Evolutionary conservation across 2,329 filamentous ascomycete genomes (phyloP).

Genomic region (Colletotrichum tamarilloi): DNA sequence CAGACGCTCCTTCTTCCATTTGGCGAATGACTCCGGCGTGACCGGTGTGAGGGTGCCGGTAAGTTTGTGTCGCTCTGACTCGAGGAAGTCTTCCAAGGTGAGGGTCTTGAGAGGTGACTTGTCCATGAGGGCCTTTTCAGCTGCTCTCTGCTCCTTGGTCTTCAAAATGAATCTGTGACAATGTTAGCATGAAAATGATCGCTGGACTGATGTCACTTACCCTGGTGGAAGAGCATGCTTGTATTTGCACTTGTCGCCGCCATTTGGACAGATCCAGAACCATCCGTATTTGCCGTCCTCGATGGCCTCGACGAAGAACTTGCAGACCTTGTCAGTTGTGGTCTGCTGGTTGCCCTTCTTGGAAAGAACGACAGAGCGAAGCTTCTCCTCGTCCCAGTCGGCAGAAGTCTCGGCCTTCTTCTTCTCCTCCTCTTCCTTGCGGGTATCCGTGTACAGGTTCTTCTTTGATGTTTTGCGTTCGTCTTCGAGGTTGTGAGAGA

Average conservation of each 20-base stretch:
- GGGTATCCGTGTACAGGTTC: slow-evolving; percentile 87
- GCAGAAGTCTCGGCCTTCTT: slow-evolving; percentile 95
- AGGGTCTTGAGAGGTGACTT: slow-evolving; percentile 95
- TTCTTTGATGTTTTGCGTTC: slow-evolving; percentile 95
- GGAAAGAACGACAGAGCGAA: slow-evolving; percentile 88
- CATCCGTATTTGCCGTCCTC: slow-evolving; percentile 99
- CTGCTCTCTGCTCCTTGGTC: slow-evolving; percentile 95
- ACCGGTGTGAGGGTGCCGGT: slow-evolving; percentile 93
- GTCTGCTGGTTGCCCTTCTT: slow-evolving; percentile 98
- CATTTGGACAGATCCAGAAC: slow-evolving; percentile 99
- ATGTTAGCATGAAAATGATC: background rate
- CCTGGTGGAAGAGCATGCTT: slow-evolving; percentile 94
- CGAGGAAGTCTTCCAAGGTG: slow-evolving; percentile 96
- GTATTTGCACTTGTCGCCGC: slow-evolving; percentile 98
- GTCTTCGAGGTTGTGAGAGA: slow-evolving; percentile 88
- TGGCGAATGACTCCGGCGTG: slow-evolving; percentile 90
- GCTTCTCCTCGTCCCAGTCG: slow-evolving; percentile 97
- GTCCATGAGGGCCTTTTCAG: slow-evolving; percentile 95
- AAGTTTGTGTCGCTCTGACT: slow-evolving; percentile 95
- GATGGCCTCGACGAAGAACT: slow-evolving; percentile 96
- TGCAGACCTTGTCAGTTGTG: slow-evolving; percentile 98
- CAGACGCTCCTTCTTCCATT: slow-evolving; percentile 95
- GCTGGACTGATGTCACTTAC: slow-evolving; percentile 64
- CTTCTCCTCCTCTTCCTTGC: slow-evolving; percentile 77
- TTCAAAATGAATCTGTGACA: slow-evolving; percentile 86